These are phyloP conservation scores for Corymbia calophylla DNA, from an alignment of 441 rosid species.

Conservation along the genomic window DNA sequence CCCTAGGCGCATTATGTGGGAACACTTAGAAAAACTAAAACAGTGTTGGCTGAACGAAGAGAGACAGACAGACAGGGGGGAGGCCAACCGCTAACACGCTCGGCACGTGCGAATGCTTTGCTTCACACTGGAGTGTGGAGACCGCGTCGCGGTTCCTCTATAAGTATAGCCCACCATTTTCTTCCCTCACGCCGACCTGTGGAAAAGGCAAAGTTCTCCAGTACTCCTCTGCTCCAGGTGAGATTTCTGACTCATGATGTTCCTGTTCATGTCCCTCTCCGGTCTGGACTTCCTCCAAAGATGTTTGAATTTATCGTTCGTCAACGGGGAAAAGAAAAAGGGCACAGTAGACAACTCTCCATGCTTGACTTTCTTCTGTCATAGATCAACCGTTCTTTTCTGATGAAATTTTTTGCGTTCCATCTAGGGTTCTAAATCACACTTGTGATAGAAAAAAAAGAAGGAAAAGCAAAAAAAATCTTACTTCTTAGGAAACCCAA, in stretches of 20 bases:
- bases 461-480: not conserved
- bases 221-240: accelerated
- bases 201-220: not conserved
- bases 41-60: not conserved
- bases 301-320: not conserved
- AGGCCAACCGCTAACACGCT: not conserved
- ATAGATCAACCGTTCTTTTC: not conserved
- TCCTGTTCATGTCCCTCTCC: not conserved
- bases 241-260: not conserved
- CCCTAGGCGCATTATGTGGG: not conserved
- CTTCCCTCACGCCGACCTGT: not conserved
- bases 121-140: not conserved
- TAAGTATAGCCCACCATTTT: not conserved
- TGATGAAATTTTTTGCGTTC: not conserved
- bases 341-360: not conserved
- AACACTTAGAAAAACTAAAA: not conserved
- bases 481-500: not conserved
- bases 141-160: not conserved
- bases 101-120: not conserved
- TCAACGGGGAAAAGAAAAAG: not conserved
- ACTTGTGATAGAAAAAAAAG: not conserved
- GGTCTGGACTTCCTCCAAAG: not conserved
- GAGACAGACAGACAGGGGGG: not conserved
- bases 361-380: not conserved
- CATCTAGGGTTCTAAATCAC: not conserved